phyloP scores from a whole-genome alignment of 306 rosid genomes.

The Gillenia trifoliata region DNA sequence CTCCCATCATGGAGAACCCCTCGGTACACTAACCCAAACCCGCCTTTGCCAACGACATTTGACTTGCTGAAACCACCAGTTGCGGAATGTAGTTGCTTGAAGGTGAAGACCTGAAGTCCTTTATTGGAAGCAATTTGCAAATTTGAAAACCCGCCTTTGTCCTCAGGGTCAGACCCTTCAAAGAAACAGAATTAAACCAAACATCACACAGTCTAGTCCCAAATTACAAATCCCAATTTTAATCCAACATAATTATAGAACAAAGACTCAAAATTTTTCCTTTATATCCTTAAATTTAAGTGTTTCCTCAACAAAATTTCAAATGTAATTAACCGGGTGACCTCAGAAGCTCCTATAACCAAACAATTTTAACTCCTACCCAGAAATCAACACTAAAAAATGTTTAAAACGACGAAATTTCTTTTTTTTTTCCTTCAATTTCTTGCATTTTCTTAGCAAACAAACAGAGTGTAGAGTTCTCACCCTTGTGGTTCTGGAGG shows the following conservation, averaged over 20 bases:
- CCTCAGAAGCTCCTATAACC: not conserved
- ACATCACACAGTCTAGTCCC: constrained; percentile 2
- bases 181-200: constrained; percentile 25
- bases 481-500: constrained; percentile 48
- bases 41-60: constrained; percentile 84
- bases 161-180: constrained; percentile 44
- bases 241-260: not conserved
- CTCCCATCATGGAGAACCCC: constrained; percentile 81
- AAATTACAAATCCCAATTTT: not conserved
- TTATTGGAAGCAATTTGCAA: constrained; percentile 56
- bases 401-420: not conserved
- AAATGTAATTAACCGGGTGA: not conserved
- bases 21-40: constrained; percentile 80
- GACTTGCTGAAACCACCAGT: constrained; percentile 88
- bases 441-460: not conserved
- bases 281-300: not conserved
- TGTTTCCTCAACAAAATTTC: not conserved
- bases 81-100: constrained; percentile 91
- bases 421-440: not conserved
- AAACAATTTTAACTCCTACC: not conserved
- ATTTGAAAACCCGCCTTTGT: constrained; percentile 46
- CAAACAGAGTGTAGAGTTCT: constrained; percentile 16
- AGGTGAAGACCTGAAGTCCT: constrained; percentile 77
- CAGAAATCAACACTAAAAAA: not conserved
- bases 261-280: not conserved